Conservation (phyloP, 2,329 filamentous ascomycete species). For the Sclerotinia subarctica region DNA sequence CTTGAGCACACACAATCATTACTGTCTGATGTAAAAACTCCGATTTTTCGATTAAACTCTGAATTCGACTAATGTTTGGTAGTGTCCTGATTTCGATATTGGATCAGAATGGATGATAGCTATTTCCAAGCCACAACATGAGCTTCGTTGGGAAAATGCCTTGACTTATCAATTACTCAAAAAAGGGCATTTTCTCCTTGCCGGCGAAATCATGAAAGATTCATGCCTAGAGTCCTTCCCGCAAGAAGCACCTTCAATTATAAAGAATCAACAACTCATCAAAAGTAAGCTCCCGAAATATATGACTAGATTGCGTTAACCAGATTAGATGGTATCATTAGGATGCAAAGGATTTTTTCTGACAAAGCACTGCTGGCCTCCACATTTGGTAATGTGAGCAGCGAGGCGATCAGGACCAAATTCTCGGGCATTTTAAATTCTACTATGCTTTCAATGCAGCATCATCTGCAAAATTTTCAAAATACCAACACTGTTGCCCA, state of each 20-base stretch:
- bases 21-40: slow-evolving; percentile 39
- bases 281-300: neutral
- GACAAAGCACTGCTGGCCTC: slow-evolving; percentile 23
- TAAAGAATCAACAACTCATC: slow-evolving; percentile 12
- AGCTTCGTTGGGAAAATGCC: slow-evolving; percentile 43
- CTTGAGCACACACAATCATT: slow-evolving; percentile 46
- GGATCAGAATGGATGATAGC: slow-evolving; percentile 53
- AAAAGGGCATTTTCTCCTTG: slow-evolving; percentile 12
- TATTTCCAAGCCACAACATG: slow-evolving; percentile 49
- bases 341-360: slow-evolving; percentile 22
- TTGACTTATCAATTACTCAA: slow-evolving; percentile 18
- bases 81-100: slow-evolving; percentile 40
- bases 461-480: slow-evolving; percentile 28
- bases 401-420: slow-evolving; percentile 20
- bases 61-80: slow-evolving; percentile 10
- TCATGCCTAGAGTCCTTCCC: neutral
- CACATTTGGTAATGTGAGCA: slow-evolving; percentile 15
- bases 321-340: slow-evolving; percentile 2
- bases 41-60: neutral
- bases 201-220: neutral
- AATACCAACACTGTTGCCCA: slow-evolving; percentile 25
- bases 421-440: slow-evolving; percentile 31
- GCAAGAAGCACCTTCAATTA: neutral
- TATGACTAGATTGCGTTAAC: neutral
- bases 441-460: slow-evolving; percentile 33